Conservation (phyloP, 2,329 filamentous ascomycete genomes). For the Diaporthe citriasiana region DNA sequence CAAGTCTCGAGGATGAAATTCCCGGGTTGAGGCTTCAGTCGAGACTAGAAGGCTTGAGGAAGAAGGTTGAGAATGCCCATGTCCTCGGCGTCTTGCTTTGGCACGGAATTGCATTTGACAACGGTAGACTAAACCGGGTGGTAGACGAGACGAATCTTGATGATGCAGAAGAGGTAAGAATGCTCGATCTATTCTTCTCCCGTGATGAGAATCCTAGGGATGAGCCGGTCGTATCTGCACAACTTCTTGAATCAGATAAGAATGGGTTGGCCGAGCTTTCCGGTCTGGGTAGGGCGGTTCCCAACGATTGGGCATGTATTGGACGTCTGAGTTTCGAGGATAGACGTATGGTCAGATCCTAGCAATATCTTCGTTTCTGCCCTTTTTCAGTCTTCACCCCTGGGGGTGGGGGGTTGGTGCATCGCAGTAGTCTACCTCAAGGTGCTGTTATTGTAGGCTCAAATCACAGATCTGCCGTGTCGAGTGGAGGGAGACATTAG, state of each 20-base stretch:
- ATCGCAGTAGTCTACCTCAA: neutral
- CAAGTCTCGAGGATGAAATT: conserved; percentile 52
- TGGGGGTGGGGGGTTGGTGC: no score
- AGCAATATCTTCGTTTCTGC: neutral
- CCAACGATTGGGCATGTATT: neutral
- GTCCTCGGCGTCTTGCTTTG: conserved; percentile 71
- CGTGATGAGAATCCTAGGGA: neutral
- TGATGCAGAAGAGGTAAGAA: conserved; percentile 67
- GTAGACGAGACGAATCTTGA: conserved; percentile 59
- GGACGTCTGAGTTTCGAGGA: neutral
- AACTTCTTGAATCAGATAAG: no score
- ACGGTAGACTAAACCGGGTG: conserved; percentile 70
- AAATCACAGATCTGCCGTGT: neutral
- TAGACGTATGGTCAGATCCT: neutral
- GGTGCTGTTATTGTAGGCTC: neutral
- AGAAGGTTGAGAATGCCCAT: conserved; percentile 59
- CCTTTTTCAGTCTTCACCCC: no score
- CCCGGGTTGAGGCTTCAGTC: conserved; percentile 49
- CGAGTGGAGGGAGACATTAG: neutral
- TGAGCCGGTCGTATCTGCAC: neutral
- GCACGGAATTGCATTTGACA: conserved; percentile 75
- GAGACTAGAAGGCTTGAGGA: conserved; percentile 35
- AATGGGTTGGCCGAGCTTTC: neutral
- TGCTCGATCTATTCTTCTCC: conserved; percentile 57
- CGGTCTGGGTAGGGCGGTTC: neutral